Evolutionary conservation across 2,329 filamentous ascomycete genomes (phyloP).

Genomic region (Simplicillium sp.): DNA sequence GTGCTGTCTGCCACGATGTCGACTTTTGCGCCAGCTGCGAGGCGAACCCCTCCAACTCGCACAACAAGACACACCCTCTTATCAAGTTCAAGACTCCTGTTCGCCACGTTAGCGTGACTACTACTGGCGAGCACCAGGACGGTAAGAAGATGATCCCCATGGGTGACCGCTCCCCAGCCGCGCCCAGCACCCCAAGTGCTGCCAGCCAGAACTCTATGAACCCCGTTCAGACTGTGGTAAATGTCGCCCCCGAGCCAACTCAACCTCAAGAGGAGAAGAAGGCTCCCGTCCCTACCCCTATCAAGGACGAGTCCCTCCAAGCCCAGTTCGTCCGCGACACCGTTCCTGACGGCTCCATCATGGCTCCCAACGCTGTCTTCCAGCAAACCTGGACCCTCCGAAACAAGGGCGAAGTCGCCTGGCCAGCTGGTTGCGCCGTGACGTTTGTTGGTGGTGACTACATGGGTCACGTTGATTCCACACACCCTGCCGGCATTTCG

Average conservation of each 20-base stretch:
- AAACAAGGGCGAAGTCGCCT: constrained; percentile 69
- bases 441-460: constrained; percentile 90
- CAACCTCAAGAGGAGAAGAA: constrained; percentile 14
- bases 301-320: constrained; percentile 22
- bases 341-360: constrained; percentile 65
- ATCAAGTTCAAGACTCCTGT: constrained; percentile 96
- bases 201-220: constrained; percentile 31
- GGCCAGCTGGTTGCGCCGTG: constrained; percentile 85
- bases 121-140: constrained; percentile 65
- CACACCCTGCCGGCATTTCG: constrained; percentile 66
- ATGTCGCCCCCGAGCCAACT: constrained; percentile 30
- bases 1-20: constrained; percentile 85
- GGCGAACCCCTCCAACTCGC: constrained; percentile 70
- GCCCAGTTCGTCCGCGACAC: constrained; percentile 69
- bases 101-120: constrained; percentile 78
- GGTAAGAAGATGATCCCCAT: constrained; percentile 57
- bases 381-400: constrained; percentile 85
- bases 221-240: constrained; percentile 61
- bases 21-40: constrained; percentile 96
- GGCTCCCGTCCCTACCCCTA: constrained; percentile 8
- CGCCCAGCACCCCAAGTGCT: constrained; percentile 29
- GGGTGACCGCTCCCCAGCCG: constrained; percentile 56
- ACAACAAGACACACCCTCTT: constrained; percentile 93
- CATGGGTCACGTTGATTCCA: constrained; percentile 85
- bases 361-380: constrained; percentile 65